These are phyloP conservation scores for Fusarium pseudonygamai DNA, from an alignment of 2,329 filamentous ascomycete genomes.

Conservation along the genomic window DNA sequence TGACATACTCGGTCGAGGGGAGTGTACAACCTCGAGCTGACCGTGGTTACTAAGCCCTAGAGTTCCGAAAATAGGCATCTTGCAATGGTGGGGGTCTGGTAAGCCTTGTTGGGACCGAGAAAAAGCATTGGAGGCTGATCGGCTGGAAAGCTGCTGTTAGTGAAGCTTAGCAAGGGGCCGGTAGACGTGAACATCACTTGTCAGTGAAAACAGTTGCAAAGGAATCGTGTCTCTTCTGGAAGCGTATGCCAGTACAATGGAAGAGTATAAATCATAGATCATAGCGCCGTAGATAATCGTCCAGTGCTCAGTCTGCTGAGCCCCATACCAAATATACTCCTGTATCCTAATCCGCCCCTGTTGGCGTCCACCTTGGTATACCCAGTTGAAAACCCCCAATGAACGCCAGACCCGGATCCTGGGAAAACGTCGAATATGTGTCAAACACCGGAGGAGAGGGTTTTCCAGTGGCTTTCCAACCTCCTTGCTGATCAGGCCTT, in stretches of 20 bases:
- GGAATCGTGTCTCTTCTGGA: background rate
- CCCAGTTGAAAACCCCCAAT: background rate
- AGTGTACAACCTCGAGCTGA: constrained; percentile 44
- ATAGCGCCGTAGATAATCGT: constrained; percentile 1
- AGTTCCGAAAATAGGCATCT: constrained; percentile 21
- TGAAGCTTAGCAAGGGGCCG: background rate
- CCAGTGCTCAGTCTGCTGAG: background rate
- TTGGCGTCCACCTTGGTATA: background rate
- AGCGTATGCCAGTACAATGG: background rate
- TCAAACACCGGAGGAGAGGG: no score
- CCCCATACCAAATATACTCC: background rate
- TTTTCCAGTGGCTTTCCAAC: no score
- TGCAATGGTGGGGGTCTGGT: background rate
- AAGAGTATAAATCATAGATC: background rate
- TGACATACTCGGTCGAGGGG: constrained; percentile 47
- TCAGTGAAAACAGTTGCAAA: background rate
- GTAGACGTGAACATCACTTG: background rate
- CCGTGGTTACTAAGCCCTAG: constrained; percentile 35
- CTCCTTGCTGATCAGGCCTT: background rate
- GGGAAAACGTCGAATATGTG: background rate
- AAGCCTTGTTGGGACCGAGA: background rate
- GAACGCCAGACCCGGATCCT: background rate
- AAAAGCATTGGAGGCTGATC: background rate
- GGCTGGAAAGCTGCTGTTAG: background rate
- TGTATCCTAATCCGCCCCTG: background rate